A percentile compares a stretch with the other conserved stretches of the same genome.
Evolutionary conservation across 2,329 filamentous ascomycete species (phyloP).

Genomic region (Pseudogymnoascus sp.): DNA sequence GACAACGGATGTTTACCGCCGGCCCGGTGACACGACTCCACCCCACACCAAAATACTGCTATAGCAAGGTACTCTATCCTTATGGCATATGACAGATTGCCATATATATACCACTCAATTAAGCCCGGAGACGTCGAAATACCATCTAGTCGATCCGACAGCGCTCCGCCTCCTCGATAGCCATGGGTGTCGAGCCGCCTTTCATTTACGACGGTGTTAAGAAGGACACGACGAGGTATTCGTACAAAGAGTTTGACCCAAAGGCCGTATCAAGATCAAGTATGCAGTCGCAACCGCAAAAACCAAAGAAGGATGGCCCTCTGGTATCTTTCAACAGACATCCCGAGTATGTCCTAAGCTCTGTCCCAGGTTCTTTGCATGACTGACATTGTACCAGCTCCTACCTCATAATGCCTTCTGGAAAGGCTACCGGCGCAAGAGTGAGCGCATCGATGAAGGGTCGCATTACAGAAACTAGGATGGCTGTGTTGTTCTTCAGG

Average conservation of each 20-base stretch:
- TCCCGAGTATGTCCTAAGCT: conserved; percentile 60
- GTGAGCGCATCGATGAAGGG: conserved; percentile 66
- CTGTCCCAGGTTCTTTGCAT: background rate
- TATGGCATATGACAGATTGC: background rate
- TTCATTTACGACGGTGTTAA: conserved; percentile 62
- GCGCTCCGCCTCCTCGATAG: conserved; percentile 18
- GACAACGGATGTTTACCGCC: conserved; percentile 1
- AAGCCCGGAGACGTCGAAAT: background rate
- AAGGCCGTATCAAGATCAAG: conserved; percentile 79
- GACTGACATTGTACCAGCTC: conserved; percentile 30
- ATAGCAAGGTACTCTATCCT: background rate
- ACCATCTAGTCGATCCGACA: background rate
- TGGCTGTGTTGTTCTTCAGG: conserved; percentile 63
- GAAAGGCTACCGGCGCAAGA: conserved; percentile 52
- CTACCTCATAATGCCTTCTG: conserved; percentile 58
- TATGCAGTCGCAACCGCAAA: conserved; percentile 56
- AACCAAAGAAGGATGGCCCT: conserved; percentile 65
- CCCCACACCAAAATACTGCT: conserved; percentile 4
- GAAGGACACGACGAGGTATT: conserved; percentile 42
- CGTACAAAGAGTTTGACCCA: conserved; percentile 67
- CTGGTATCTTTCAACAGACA: conserved; percentile 78
- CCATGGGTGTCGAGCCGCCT: conserved; percentile 53
- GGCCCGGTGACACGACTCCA: background rate
- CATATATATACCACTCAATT: background rate
- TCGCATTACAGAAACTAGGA: conserved; percentile 63